These are phyloP conservation scores for Arthroderma sp. DNA, from an alignment of 2,329 filamentous ascomycete genomes.

Conservation along the genomic window DNA sequence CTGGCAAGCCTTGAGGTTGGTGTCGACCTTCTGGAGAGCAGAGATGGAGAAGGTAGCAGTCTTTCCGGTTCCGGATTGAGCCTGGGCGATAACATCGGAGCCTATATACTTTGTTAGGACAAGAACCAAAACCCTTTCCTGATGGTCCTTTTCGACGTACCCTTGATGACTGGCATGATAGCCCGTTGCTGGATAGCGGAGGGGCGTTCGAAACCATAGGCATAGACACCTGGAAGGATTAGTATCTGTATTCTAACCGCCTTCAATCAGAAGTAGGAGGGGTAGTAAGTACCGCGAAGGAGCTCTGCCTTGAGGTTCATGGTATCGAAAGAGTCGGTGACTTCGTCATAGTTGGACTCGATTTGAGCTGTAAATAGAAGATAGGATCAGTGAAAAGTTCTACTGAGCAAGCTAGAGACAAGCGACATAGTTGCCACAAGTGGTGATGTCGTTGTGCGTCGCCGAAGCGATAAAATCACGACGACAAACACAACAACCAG, in stretches of 20 bases:
- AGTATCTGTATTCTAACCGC: constrained; percentile 11
- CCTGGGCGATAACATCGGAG: constrained; percentile 98
- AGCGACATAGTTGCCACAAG: too few relatives aligned
- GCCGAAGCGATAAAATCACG: background rate
- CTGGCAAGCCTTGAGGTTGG: constrained; percentile 90
- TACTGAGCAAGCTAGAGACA: background rate
- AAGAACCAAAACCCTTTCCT: background rate
- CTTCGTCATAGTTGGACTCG: constrained; percentile 99
- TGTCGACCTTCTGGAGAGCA: constrained; percentile 96
- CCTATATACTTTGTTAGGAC: constrained; percentile 37
- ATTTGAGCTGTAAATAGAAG: constrained; percentile 61
- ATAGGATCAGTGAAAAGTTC: background rate
- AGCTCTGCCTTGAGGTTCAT: constrained; percentile 97
- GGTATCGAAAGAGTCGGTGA: constrained; percentile 95
- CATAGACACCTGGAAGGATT: constrained; percentile 63
- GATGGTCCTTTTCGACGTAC: constrained; percentile 39
- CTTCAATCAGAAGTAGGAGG: constrained; percentile 1
- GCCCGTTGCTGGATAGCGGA: constrained; percentile 99
- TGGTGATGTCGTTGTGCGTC: too few relatives aligned
- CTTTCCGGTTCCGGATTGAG: constrained; percentile 99
- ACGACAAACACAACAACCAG: background rate
- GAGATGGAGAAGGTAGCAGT: constrained; percentile 99
- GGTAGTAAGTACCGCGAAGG: constrained; percentile 60
- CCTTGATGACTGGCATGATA: constrained; percentile 99
- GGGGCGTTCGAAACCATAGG: constrained; percentile 99